These are phyloP conservation scores for Cadophora malorum DNA, from an alignment of 2,329 filamentous ascomycete species.

Conservation along the genomic window DNA sequence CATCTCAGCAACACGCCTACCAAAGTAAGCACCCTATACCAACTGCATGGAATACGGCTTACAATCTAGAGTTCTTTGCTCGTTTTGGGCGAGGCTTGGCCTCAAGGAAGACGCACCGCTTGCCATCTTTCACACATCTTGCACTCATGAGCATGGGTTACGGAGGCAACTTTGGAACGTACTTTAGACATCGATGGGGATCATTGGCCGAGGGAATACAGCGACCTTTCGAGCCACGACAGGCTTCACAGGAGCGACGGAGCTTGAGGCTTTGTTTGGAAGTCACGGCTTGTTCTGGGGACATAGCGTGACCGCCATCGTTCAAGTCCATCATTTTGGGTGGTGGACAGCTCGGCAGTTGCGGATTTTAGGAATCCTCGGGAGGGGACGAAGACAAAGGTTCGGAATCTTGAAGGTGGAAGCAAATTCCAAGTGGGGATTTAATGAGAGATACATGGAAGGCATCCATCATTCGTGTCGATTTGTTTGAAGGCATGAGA, in stretches of 20 bases:
- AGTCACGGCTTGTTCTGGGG: not conserved
- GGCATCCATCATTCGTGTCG: slow-evolving; percentile 6
- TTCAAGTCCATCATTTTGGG: not conserved
- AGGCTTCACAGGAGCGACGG: slow-evolving; percentile 56
- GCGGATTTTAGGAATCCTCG: not conserved
- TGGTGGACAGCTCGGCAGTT: not conserved
- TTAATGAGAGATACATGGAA: not conserved
- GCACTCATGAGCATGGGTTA: slow-evolving; percentile 2
- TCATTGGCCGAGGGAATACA: slow-evolving; percentile 56
- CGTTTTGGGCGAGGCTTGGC: slow-evolving; percentile 56
- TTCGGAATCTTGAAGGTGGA: not conserved
- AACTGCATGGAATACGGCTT: not conserved
- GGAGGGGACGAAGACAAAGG: not conserved
- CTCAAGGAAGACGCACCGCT: slow-evolving; percentile 53
- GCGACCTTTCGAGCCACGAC: slow-evolving; percentile 59
- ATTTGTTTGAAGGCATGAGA: not conserved
- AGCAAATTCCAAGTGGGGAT: not conserved
- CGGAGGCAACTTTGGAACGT: slow-evolving; percentile 25
- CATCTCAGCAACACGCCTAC: slow-evolving; percentile 45
- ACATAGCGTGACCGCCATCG: not conserved
- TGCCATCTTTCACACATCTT: slow-evolving; percentile 33
- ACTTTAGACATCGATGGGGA: slow-evolving; percentile 58
- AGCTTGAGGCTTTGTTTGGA: slow-evolving; percentile 15
- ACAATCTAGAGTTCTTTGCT: slow-evolving; percentile 49
- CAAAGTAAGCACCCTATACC: not conserved